Evolutionary conservation across 768 basidiomycete genomes (phyloP).

Genomic region (Psilocybe cyanescens): DNA sequence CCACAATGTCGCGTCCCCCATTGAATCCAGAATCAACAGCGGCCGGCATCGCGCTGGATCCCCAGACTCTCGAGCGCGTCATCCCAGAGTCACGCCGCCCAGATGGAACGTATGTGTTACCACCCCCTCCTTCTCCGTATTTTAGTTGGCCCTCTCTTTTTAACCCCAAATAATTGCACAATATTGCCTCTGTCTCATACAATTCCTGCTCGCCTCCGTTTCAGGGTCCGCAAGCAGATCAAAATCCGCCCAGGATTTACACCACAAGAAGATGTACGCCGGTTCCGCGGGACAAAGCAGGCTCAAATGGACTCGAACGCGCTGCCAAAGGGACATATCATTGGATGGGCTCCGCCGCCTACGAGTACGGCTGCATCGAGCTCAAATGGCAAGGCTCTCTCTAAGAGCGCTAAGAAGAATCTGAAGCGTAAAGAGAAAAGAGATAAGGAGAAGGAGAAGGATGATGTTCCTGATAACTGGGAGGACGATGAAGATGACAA

Average conservation of each 20-base stretch:
- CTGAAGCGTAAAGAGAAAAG: slow-evolving; percentile 80
- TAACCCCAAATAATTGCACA: slow-evolving; percentile 9
- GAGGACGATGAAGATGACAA: slow-evolving; percentile 67
- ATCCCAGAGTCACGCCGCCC: slow-evolving; percentile 82
- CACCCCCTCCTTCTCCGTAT: neutral
- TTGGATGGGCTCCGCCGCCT: slow-evolving; percentile 77
- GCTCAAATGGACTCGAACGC: slow-evolving; percentile 66
- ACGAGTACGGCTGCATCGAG: slow-evolving; percentile 40
- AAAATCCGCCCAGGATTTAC: slow-evolving; percentile 94
- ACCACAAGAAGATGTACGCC: slow-evolving; percentile 91
- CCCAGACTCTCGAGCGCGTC: slow-evolving; percentile 84
- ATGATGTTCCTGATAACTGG: slow-evolving; percentile 72
- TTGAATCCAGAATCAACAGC: slow-evolving; percentile 70
- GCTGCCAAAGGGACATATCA: slow-evolving; percentile 78
- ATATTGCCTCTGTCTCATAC: slow-evolving; percentile 1
- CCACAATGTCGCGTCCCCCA: slow-evolving; percentile 74
- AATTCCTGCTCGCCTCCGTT: slow-evolving; percentile 5
- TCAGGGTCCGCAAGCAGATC: slow-evolving; percentile 83
- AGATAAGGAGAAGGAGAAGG: slow-evolving; percentile 52
- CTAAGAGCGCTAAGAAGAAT: slow-evolving; percentile 84
- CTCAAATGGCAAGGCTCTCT: slow-evolving; percentile 45
- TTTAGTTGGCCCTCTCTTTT: slow-evolving; percentile 13
- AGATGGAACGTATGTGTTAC: slow-evolving; percentile 79
- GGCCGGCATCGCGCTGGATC: slow-evolving; percentile 85
- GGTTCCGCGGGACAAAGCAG: slow-evolving; percentile 81